Percentiles rank a stretch among this genome's conserved stretches.
Conservation (phyloP, 805 yeast genomes). For the Metschnikowia hibisci region DNA sequence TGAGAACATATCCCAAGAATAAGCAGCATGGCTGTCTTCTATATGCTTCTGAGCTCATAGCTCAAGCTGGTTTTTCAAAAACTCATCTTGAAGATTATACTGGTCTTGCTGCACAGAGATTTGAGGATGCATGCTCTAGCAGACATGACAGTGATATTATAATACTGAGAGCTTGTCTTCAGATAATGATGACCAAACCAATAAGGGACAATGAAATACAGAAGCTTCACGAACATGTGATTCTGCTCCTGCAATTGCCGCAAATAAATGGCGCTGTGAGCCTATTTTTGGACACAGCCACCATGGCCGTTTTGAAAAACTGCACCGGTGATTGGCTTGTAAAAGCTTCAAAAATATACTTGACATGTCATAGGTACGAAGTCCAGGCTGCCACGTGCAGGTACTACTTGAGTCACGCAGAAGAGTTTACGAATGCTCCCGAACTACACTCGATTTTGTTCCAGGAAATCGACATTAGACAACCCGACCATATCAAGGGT, state of each 20-base stretch:
- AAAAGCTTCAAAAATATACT: not conserved
- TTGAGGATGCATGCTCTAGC: constrained; percentile 34
- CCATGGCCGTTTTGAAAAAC: constrained; percentile 13
- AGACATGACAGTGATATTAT: not conserved
- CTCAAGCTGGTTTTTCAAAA: constrained; percentile 7
- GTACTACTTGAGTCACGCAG: constrained; percentile 2
- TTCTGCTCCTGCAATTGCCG: not conserved
- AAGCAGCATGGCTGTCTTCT: constrained; percentile 11
- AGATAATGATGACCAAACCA: constrained; percentile 1
- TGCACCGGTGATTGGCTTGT: constrained; percentile 10
- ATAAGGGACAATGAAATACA: not conserved
- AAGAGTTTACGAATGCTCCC: not conserved
- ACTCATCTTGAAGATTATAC: constrained; percentile 20
- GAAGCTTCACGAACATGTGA: not conserved
- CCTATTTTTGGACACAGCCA: constrained; percentile 37
- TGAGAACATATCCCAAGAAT: constrained; percentile 1
- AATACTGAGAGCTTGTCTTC: constrained; percentile 10
- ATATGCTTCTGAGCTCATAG: constrained; percentile 10
- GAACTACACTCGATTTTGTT: constrained; percentile 4
- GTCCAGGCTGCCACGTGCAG: constrained; percentile 8
- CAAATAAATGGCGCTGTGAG: constrained; percentile 11
- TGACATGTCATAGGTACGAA: constrained; percentile 2
- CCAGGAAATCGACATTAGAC: not conserved
- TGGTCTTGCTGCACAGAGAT: constrained; percentile 17
- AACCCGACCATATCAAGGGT: not conserved